Base-by-base conservation (phyloP, 139 green algal species). In the Nannochloris sp. region DNA sequence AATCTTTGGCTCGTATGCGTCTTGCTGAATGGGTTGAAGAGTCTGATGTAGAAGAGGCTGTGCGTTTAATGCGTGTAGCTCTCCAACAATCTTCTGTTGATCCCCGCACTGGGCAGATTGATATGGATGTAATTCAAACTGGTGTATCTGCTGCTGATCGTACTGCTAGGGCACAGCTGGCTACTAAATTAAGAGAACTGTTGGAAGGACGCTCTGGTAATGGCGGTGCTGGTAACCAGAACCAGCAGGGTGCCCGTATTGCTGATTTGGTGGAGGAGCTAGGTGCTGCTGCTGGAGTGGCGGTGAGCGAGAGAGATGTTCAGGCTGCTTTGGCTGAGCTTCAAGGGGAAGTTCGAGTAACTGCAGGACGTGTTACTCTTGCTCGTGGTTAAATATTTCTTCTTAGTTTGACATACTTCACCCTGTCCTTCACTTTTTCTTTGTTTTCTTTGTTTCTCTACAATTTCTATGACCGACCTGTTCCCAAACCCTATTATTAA, bases 81-180 rank as follows among this genome's bases (percentile, higher is more conserved):
- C 78, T 95, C 83, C 86, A 90, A 73, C 82, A 89, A 72, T 64
- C 76, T 13, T 81, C 79, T 15, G 86, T 81, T 6, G 88, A 95
- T 63, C 84, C 85, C 9, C 68, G 31, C 13, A 93, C 88, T 29
- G 88, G 88, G 14, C 69, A 73, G 48, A 85, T 91, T 57, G 83
- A 89, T 72, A 87, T 91, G 81, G 85, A 88, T 61, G 47, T 75
- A 10, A 80, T 88, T 33, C 53, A 71, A 31, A 68, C 70, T 3
- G 71, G 77, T 23, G 62, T 83, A 23, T 76, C 37, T 6, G 68
- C 77, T 3, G 61, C 74, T 7, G 76, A 82, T 32, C 60, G 79
- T 4, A 73, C 45, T 14, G 62, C 63, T 44, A 64, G 59, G 36
- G 70, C 67, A 3, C 63, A 71, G 57, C 70, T 86, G 19, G 64